A percentile compares a stretch with the other conserved stretches of the same genome.
Evolutionary conservation across 768 basidiomycete genomes (phyloP).

Genomic region (Mycena kentingensis): DNA sequence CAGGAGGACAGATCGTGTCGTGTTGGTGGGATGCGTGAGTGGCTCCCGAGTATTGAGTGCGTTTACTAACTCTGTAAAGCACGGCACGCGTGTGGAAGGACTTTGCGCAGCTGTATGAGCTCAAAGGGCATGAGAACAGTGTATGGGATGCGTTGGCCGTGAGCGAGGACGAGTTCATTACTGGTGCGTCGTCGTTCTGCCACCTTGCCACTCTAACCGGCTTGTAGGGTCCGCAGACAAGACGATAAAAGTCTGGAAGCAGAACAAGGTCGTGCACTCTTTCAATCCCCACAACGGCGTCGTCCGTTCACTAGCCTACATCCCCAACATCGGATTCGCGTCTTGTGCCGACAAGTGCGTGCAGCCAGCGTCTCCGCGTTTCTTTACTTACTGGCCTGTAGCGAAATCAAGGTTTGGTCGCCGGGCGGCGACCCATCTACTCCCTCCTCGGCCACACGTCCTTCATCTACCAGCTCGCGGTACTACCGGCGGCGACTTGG

Average conservation of each 20-base stretch:
- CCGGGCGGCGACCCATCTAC: slow-evolving; percentile 76
- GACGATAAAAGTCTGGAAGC: slow-evolving; percentile 86
- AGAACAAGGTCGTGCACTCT: slow-evolving; percentile 71
- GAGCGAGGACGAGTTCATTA: slow-evolving; percentile 74
- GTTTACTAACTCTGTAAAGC: slow-evolving; percentile 43
- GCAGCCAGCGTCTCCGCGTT: slow-evolving; percentile 2
- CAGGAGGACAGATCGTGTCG: slow-evolving; percentile 78
- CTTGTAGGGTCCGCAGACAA: slow-evolving; percentile 89
- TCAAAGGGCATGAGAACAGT: slow-evolving; percentile 86
- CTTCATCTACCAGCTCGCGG: slow-evolving; percentile 89
- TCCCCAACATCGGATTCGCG: slow-evolving; percentile 89
- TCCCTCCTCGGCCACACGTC: slow-evolving; percentile 93
- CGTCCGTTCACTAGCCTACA: slow-evolving; percentile 79
- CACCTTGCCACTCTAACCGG: neutral
- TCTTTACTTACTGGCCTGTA: slow-evolving; percentile 32
- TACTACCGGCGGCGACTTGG: slow-evolving; percentile 79
- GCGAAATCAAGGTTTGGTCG: slow-evolving; percentile 92
- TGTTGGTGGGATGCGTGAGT: slow-evolving; percentile 97
- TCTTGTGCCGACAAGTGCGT: slow-evolving; percentile 95
- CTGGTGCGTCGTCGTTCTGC: slow-evolving; percentile 53
- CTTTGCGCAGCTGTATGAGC: slow-evolving; percentile 68
- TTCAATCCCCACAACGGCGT: slow-evolving; percentile 90
- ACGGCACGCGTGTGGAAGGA: slow-evolving; percentile 94
- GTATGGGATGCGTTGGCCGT: slow-evolving; percentile 92
- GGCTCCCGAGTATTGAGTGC: slow-evolving; percentile 1